These are phyloP conservation scores for Penstemon eatonii DNA, from an alignment of 257 asterid genomes.

Conservation along the genomic window DNA sequence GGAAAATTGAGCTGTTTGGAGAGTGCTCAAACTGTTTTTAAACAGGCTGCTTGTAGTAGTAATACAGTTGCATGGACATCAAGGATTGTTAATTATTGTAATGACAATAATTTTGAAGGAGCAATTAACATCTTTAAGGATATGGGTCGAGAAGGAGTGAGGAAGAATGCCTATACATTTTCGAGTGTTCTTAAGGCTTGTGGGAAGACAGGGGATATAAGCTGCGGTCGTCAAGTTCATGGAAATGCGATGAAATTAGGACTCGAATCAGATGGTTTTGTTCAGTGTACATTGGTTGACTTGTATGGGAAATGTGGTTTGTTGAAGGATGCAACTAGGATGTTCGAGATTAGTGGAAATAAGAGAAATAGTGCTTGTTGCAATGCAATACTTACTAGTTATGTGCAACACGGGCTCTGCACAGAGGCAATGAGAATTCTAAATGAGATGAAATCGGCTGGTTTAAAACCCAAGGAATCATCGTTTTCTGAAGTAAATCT, in stretches of 20 bases:
- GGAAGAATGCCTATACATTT: conserved; percentile 54
- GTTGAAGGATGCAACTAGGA: conserved; percentile 45
- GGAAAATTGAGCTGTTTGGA: conserved; percentile 48
- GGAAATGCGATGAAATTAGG: conserved; percentile 60
- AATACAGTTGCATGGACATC: conserved; percentile 71
- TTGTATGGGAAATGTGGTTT: conserved; percentile 62
- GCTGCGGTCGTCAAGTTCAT: conserved; percentile 68
- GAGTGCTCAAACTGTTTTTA: conserved; percentile 51
- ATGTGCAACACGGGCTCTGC: conserved; percentile 45
- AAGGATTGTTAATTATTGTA: conserved; percentile 52
- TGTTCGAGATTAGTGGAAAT: conserved; percentile 35
- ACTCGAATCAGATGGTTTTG: conserved; percentile 55
- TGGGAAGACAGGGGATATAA: conserved; percentile 44
- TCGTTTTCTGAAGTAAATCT: conserved; percentile 44
- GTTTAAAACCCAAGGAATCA: conserved; percentile 52
- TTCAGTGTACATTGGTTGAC: conserved; percentile 65
- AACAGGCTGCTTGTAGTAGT: conserved; percentile 29
- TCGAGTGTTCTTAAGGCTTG: conserved; percentile 73
- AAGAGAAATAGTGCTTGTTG: conserved; percentile 49
- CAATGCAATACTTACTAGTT: conserved; percentile 58
- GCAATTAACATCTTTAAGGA: conserved; percentile 50
- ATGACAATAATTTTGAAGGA: conserved; percentile 37
- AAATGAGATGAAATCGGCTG: conserved; percentile 56
- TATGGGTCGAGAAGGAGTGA: conserved; percentile 68
- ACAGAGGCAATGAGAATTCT: conserved; percentile 48